Base-by-base conservation (phyloP, 2,329 filamentous ascomycete species). In the Pseudogymnoascus verrucosus region DNA sequence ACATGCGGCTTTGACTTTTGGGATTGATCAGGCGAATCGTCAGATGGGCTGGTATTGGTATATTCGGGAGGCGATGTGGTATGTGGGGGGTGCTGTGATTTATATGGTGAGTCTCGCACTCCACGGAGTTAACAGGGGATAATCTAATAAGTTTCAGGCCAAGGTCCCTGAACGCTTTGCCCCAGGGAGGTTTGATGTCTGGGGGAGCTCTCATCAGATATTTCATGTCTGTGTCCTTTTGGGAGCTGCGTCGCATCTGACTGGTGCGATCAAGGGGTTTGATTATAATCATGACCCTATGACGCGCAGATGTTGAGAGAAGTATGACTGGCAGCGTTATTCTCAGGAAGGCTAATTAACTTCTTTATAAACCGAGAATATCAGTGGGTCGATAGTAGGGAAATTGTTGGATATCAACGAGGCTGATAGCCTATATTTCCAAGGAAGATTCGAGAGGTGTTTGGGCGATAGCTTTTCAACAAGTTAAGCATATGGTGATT, bases 41-140 rank as follows among this genome's bases (percentile, higher is more conserved):
- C 51, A 57, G 51, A 57, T 57, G 51, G 51, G 51, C 3, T 57
- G 51, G 51, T 57, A 57, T 34, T 57, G 51, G 51, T 57, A 57
- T 34, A 57, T 57, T 16, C 51, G 16, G 5, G 51, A 57, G 51
- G 51, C 51, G 12, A 16, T 57, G 51, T 57, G 51, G 51, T 57
- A 57, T 34, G 11, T 57, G 3, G 51, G 51, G 4, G 51, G 51
- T 10, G 51, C 26, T 2, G 28, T 57, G 3, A 34, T 57, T 34
- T 57, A 57, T 57, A 19, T 34, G 51, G 51, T 57, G 12, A 8
- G 51, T 21, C 5, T 7, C 2, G 28, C 10, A 34, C 2, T 14
- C 5, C n/a, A 21, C 28, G 12, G 4, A n/a, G 28, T 28, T 5
- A 19, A 7, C n/a, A 34, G 10, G 14, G 51, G 28, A 5, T 57